phyloP scores from a whole-genome alignment of 768 basidiomycete genomes.

The Phaffia tasmanica region DNA sequence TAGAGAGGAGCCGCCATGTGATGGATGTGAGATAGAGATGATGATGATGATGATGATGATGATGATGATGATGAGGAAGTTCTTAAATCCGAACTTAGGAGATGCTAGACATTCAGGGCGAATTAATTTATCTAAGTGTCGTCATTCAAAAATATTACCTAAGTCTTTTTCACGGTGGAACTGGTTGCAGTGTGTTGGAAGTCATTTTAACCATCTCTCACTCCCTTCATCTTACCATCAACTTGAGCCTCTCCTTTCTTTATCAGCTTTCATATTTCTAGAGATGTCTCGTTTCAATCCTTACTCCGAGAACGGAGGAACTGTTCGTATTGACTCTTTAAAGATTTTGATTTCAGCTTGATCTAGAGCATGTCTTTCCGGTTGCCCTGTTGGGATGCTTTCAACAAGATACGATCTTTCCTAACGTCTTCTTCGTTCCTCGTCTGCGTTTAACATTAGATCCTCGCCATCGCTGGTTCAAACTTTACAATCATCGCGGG shows the following conservation, averaged over 20 bases:
- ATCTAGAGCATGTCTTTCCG: not conserved
- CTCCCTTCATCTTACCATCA: not conserved
- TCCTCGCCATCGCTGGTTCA: slow-evolving; percentile 59
- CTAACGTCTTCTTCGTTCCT: not conserved
- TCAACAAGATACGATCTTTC: slow-evolving; percentile 43
- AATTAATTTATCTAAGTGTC: too few relatives aligned
- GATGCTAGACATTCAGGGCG: too few relatives aligned
- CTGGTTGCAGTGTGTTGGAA: too few relatives aligned
- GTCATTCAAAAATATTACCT: too few relatives aligned
- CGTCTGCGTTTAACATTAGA: not conserved
- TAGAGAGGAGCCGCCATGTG: slow-evolving; percentile 62
- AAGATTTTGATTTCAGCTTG: not conserved
- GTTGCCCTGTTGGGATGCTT: not conserved
- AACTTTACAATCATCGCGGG: slow-evolving; percentile 92
- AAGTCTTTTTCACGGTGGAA: too few relatives aligned
- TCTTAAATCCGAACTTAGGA: too few relatives aligned
- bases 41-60: too few relatives aligned
- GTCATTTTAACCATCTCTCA: not conserved
- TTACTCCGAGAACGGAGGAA: slow-evolving; percentile 87
- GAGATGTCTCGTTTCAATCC: slow-evolving; percentile 53
- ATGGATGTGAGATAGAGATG: not conserved
- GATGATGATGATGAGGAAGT: too few relatives aligned
- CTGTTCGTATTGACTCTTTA: slow-evolving; percentile 33
- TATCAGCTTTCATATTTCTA: not conserved
- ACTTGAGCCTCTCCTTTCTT: not conserved